phyloP scores from a whole-genome alignment of 305 asterid genomes.

The Fraxinus sp. region DNA sequence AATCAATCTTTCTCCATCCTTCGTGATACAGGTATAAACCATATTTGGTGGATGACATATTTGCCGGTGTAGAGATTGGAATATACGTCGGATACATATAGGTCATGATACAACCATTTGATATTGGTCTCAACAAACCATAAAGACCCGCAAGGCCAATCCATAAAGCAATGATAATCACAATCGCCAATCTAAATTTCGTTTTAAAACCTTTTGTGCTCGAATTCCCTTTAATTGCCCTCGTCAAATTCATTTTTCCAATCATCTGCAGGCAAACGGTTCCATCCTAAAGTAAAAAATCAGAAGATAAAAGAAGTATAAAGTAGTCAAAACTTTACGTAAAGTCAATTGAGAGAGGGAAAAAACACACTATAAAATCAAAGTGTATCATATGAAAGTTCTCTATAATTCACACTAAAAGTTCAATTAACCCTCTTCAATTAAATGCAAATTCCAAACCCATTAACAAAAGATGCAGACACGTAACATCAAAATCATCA shows the following conservation, averaged over 20 bases:
- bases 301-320: neutral
- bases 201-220: conserved; percentile 40
- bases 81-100: conserved; percentile 96
- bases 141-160: conserved; percentile 60
- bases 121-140: conserved; percentile 62
- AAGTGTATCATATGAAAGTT: neutral
- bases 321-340: neutral
- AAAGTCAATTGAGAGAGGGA: neutral
- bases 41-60: conserved; percentile 57
- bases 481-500: neutral
- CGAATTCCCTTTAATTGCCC: conserved; percentile 25
- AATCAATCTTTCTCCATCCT: conserved; percentile 90
- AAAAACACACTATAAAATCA: neutral
- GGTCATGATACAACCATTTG: conserved; percentile 90
- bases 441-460: neutral
- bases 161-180: conserved; percentile 49
- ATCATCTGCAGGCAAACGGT: conserved; percentile 24
- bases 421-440: neutral
- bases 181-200: conserved; percentile 47
- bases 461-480: neutral
- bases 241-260: conserved; percentile 23
- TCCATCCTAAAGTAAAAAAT: neutral
- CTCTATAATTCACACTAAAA: neutral
- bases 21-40: conserved; percentile 85
- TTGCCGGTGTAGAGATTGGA: conserved; percentile 62